These are phyloP conservation scores for Phytophthora pini DNA, from an alignment of 352 stramenopile species.

Conservation along the genomic window DNA sequence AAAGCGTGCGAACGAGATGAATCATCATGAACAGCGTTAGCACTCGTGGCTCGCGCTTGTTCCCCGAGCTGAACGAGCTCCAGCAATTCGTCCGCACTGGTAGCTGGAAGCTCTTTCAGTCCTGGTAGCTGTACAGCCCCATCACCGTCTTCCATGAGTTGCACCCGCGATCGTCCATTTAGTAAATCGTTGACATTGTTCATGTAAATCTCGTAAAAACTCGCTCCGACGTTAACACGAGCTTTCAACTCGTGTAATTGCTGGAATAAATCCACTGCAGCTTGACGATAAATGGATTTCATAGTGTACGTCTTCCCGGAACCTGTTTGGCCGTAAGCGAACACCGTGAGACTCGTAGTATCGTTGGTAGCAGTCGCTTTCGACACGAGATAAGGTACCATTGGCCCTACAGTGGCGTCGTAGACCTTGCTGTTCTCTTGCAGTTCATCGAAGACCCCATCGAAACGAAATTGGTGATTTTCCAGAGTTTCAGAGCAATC, in stretches of 20 bases:
- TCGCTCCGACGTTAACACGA: slow-evolving; percentile 82
- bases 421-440: slow-evolving; percentile 94
- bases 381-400: slow-evolving; percentile 57
- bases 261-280: slow-evolving; percentile 64
- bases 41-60: slow-evolving; percentile 91
- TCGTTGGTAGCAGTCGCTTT: slow-evolving; percentile 24
- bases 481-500: slow-evolving; percentile 74
- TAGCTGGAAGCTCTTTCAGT: slow-evolving; percentile 88
- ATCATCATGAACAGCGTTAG: slow-evolving; percentile 95
- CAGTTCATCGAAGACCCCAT: slow-evolving; percentile 93
- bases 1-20: slow-evolving; percentile 94
- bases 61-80: slow-evolving; percentile 91
- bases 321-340: slow-evolving; percentile 98
- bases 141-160: slow-evolving; percentile 93
- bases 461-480: slow-evolving; percentile 77
- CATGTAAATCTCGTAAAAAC: slow-evolving; percentile 98
- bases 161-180: slow-evolving; percentile 86
- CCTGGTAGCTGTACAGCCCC: slow-evolving; percentile 93
- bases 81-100: slow-evolving; percentile 85
- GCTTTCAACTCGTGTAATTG: slow-evolving; percentile 34
- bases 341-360: slow-evolving; percentile 85
- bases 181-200: slow-evolving; percentile 96
- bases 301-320: slow-evolving; percentile 96
- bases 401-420: slow-evolving; percentile 56
- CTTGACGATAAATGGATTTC: slow-evolving; percentile 77